Conservation (phyloP, 257 asterid species). For the Plantago major region DNA sequence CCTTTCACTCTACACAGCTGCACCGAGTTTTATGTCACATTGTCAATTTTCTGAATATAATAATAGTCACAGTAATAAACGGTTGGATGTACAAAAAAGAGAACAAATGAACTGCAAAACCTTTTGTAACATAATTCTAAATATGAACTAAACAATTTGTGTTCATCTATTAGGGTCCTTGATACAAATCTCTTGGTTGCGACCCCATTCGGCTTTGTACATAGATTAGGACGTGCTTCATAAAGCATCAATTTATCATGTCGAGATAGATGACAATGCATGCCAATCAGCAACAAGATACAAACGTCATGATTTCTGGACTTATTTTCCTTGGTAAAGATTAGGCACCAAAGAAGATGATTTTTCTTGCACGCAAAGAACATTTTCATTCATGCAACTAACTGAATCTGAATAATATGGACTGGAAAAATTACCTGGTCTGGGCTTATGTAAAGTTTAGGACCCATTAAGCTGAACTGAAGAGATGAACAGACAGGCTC, state of each 20-base stretch:
- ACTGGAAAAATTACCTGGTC: slow-evolving; percentile 70
- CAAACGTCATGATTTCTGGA: neutral
- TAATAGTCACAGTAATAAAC: no score
- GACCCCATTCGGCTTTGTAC: neutral
- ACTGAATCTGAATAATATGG: neutral
- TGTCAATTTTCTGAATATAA: no score
- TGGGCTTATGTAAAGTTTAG: slow-evolving; percentile 88
- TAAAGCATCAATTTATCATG: neutral
- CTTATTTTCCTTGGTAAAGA: no score
- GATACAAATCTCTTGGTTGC: neutral
- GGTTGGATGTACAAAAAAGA: no score
- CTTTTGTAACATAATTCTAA: no score
- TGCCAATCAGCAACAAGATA: neutral
- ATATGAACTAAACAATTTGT: neutral
- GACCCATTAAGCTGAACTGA: slow-evolving; percentile 98
- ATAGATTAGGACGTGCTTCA: neutral
- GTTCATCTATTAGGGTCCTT: neutral
- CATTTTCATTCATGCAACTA: neutral
- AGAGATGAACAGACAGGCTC: slow-evolving; percentile 90
- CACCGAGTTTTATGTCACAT: no score
- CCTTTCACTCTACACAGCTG: no score
- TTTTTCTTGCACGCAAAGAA: neutral
- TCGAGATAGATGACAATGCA: neutral
- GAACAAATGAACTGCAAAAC: no score
- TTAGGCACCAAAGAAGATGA: neutral